phyloP scores from a whole-genome alignment of 192 early-diverging fungal species.

The Funneliformis geosporum region DNA sequence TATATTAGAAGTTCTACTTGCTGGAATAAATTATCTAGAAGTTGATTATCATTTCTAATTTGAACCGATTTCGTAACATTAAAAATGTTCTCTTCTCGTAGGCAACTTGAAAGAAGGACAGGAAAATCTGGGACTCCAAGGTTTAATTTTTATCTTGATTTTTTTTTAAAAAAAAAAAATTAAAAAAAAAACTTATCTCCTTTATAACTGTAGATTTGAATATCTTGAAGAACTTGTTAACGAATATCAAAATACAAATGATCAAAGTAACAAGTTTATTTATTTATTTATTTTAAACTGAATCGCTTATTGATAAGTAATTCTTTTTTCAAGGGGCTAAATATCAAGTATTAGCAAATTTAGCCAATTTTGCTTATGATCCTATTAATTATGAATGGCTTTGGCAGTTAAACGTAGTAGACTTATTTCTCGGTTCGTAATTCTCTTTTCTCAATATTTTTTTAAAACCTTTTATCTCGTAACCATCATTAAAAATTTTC shows the following conservation, averaged over 20 bases:
- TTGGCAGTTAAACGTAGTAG: conserved; percentile 43
- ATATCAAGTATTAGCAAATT: conserved; percentile 45
- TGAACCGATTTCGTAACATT: too few species aligned
- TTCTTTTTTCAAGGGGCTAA: conserved; percentile 21
- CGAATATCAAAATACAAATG: conserved; percentile 31
- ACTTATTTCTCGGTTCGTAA: conserved; percentile 41
- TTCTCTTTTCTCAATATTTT: not conserved
- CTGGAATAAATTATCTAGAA: too few species aligned
- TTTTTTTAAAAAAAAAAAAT: not conserved
- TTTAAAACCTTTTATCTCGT: not conserved
- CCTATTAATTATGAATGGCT: conserved; percentile 53
- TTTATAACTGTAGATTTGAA: not conserved
- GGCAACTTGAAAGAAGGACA: conserved; percentile 13
- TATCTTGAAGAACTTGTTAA: conserved; percentile 31
- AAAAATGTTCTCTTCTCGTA: conserved; percentile 10
- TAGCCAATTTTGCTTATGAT: conserved; percentile 59
- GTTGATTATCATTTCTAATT: too few species aligned
- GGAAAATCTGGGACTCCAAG: conserved; percentile 31
- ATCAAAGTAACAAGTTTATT: conserved; percentile 28
- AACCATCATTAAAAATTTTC: not conserved
- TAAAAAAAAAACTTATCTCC: not conserved
- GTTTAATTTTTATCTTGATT: not conserved
- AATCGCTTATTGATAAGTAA: not conserved
- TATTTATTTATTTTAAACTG: not conserved
- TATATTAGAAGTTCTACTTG: too few species aligned